Base-by-base conservation (phyloP, 2,329 filamentous ascomycete genomes). In the Claviceps spartinae region DNA sequence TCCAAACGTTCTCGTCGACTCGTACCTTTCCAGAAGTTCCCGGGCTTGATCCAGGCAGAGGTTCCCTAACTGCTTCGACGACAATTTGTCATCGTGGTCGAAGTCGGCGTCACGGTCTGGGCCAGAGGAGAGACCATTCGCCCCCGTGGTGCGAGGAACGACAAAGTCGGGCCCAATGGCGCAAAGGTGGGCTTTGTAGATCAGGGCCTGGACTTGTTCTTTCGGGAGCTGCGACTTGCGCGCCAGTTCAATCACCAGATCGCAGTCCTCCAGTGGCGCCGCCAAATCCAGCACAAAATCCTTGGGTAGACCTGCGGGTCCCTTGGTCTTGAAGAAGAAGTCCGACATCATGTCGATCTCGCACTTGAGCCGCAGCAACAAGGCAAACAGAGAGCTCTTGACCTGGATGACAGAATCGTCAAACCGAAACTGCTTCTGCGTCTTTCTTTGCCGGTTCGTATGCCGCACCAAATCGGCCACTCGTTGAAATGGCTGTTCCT, bases 401-500 rank as follows among this genome's bases (percentile, higher is more conserved):
- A 63, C 58, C 54, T 72, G 69, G 7, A 69, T 63, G 5, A 56
- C 58, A 0, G 66, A 62, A 40, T 67, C 63, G 49, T 71, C 66
- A 8, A 66, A 67, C 1, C 44, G 44, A 50, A 74, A 73, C 4
- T 55, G 54, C 7, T 54, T 50, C 3, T 41, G 36, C 22, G 53
- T 58, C 14, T 18, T 54, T 18, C 53, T 8, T 54, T 66, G 62
- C 5, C 62, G 63, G 18, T 66, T 66, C 4, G 68, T 67, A 26
- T 69, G 63, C 16, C 68, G 63, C 2, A 76, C 73, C 4, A 73
- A 62, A 38, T 74, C 63, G 5, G 67, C 67, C 1, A 79, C 72
- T 0, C 65, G 65, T 37, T 72, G 68, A 52, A 73, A 75, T 0
- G 75, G 74, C 56, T 78, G 73, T 56, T 78, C 74, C 9, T 76